These are phyloP conservation scores for Lentinus brumalis DNA, from an alignment of 768 basidiomycete genomes.

Conservation along the genomic window DNA sequence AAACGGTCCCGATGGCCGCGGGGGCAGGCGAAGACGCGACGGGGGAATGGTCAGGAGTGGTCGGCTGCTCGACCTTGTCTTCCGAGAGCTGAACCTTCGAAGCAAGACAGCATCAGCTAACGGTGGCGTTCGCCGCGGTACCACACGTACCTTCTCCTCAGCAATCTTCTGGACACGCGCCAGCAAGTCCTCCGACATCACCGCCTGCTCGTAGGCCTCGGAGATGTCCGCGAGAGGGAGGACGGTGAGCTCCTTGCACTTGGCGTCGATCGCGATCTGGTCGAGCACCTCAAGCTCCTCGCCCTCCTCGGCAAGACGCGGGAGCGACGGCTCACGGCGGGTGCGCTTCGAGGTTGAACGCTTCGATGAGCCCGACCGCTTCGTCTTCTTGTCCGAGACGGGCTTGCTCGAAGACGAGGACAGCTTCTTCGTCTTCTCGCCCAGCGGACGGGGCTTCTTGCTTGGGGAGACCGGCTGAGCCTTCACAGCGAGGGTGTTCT, in stretches of 20 bases:
- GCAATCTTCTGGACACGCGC: neutral
- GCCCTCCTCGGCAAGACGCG: constrained; percentile 55
- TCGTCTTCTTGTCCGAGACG: constrained; percentile 24
- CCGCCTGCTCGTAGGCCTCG: constrained; percentile 57
- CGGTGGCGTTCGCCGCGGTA: neutral
- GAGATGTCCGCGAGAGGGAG: constrained; percentile 76
- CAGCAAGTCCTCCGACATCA: constrained; percentile 17
- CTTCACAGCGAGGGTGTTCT: constrained; percentile 39
- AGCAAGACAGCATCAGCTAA: neutral
- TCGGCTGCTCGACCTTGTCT: constrained; percentile 1
- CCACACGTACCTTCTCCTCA: constrained; percentile 2
- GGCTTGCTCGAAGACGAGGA: constrained; percentile 7
- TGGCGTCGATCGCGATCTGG: constrained; percentile 66
- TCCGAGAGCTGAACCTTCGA: constrained; percentile 7
- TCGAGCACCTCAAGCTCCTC: constrained; percentile 43
- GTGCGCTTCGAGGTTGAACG: constrained; percentile 33
- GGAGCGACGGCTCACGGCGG: constrained; percentile 58
- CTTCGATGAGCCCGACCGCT: constrained; percentile 31
- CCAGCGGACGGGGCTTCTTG: constrained; percentile 19
- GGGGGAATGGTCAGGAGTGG: constrained; percentile 12
- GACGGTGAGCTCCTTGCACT: constrained; percentile 80
- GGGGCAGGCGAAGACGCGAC: constrained; percentile 33
- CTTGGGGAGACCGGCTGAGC: constrained; percentile 20
- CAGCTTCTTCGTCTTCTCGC: constrained; percentile 25
- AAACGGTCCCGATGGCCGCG: constrained; percentile 36